Evolutionary conservation across 495 filamentous ascomycete species (phyloP).

Genomic region (Jackrogersella multiformis): DNA sequence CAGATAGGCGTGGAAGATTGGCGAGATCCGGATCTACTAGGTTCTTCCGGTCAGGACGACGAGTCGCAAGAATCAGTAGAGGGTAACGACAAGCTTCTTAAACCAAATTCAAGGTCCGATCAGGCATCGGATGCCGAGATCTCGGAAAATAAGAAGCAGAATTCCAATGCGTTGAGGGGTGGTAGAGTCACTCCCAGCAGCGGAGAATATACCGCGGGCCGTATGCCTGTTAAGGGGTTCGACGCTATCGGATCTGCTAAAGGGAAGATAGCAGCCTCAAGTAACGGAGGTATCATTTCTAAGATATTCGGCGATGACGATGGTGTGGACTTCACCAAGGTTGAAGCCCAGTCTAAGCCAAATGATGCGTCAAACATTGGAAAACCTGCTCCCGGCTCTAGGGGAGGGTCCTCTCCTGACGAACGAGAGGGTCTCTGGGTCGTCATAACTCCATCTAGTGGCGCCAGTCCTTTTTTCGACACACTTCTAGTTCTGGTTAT

Average conservation of each 20-base stretch:
- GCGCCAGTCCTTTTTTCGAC: conserved; percentile 94
- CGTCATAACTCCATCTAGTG: conserved; percentile 88
- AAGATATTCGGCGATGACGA: conserved; percentile 61
- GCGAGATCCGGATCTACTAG: conserved; percentile 83
- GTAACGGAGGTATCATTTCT: conserved; percentile 49
- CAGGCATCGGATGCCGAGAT: conserved; percentile 23
- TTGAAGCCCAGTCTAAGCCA: conserved; percentile 32
- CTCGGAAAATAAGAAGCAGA: conserved; percentile 50
- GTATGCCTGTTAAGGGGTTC: conserved; percentile 40
- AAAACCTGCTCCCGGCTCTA: conserved; percentile 23
- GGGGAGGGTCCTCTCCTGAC: conserved; percentile 17
- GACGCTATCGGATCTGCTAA: conserved; percentile 39
- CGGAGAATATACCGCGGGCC: conserved; percentile 69
- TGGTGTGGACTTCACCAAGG: conserved; percentile 39
- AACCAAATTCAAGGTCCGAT: conserved; percentile 34
- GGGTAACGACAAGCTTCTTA: conserved; percentile 26
- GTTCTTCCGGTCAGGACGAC: conserved; percentile 30
- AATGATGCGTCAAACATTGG: conserved; percentile 15
- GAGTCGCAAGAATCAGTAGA: conserved; percentile 21
- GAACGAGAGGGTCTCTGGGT: conserved; percentile 92
- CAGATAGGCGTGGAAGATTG: conserved; percentile 94
- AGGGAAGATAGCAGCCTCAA: conserved; percentile 33
- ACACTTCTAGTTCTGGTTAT: conserved; percentile 92
- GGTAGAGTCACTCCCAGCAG: conserved; percentile 81
- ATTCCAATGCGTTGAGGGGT: conserved; percentile 59